phyloP scores from a whole-genome alignment of 768 basidiomycete genomes.

The Phanerodontia chrysosporium region DNA sequence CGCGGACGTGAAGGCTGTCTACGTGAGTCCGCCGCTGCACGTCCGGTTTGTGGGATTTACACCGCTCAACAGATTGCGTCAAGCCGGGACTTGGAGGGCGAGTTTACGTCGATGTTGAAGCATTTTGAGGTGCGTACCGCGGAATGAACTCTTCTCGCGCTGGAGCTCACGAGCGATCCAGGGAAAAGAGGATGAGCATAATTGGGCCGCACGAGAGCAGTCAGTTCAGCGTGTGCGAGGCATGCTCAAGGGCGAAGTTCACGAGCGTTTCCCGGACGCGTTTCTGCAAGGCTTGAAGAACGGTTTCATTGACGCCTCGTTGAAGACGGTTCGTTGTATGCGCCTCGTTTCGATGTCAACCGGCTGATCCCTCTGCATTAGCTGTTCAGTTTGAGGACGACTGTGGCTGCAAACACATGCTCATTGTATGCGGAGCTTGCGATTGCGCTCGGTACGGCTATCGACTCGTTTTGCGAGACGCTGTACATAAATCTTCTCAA shows the following conservation, averaged over 20 bases:
- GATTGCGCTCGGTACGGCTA: constrained; percentile 50
- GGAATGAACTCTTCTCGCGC: neutral
- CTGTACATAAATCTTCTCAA: constrained; percentile 74
- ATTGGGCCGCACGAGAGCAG: constrained; percentile 83
- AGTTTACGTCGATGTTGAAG: constrained; percentile 76
- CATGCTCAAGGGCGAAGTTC: constrained; percentile 85
- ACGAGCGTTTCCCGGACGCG: constrained; percentile 64
- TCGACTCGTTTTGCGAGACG: constrained; percentile 80
- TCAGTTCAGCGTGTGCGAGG: constrained; percentile 76
- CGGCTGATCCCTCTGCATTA: constrained; percentile 29
- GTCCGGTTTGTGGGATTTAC: neutral
- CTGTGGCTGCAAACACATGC: constrained; percentile 77
- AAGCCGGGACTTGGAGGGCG: constrained; percentile 75
- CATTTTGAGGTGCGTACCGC: constrained; percentile 65
- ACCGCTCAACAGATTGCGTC: constrained; percentile 65
- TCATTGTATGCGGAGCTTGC: constrained; percentile 75
- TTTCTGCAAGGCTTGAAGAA: constrained; percentile 76
- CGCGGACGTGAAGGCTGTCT: constrained; percentile 58
- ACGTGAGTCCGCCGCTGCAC: constrained; percentile 45
- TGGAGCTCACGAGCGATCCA: constrained; percentile 24
- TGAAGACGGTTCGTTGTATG: constrained; percentile 62
- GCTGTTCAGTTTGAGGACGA: constrained; percentile 88
- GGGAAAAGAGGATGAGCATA: constrained; percentile 98
- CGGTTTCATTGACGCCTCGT: constrained; percentile 73
- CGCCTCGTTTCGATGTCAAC: neutral